Conservation (phyloP, 768 basidiomycete species). For the Termitomyces sp. region DNA sequence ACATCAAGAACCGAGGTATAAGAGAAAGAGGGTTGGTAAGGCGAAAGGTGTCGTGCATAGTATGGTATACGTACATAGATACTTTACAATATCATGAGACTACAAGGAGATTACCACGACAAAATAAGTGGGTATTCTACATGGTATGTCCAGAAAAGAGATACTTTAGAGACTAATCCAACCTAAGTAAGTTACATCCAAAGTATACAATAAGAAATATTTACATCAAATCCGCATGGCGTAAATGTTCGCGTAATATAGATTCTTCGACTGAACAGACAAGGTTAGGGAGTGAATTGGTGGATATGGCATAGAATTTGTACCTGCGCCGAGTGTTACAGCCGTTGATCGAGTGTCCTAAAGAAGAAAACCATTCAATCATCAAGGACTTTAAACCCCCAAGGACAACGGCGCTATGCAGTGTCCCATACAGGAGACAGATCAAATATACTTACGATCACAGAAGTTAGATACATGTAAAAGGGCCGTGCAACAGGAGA, state of each 20-base stretch:
- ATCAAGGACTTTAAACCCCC: not conserved
- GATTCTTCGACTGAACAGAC: slow-evolving; percentile 55
- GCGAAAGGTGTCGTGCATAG: not conserved
- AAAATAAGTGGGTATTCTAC: not conserved
- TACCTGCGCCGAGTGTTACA: slow-evolving; percentile 62
- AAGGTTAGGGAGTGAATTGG: not conserved
- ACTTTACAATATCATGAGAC: not conserved
- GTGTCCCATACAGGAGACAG: not conserved
- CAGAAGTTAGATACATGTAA: slow-evolving; percentile 71
- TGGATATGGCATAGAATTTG: slow-evolving; percentile 5
- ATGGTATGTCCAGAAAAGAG: not conserved
- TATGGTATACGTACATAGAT: not conserved
- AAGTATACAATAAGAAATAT: slow-evolving; percentile 10
- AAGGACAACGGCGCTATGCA: slow-evolving; percentile 6
- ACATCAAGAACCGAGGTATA: not conserved
- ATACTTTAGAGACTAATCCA: slow-evolving; percentile 3
- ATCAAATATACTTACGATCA: slow-evolving; percentile 50
- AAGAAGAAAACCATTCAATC: slow-evolving; percentile 7
- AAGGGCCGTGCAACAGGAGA: slow-evolving; percentile 66
- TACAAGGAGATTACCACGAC: not conserved
- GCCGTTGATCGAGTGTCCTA: slow-evolving; percentile 77
- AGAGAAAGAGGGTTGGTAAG: not conserved
- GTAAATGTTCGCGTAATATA: slow-evolving; percentile 66
- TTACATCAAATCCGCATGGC: slow-evolving; percentile 65
- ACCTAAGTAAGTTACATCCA: slow-evolving; percentile 2